phyloP scores from a whole-genome alignment of 371 early-diverging fungal genomes.

The Actinomortierella ambigua region DNA sequence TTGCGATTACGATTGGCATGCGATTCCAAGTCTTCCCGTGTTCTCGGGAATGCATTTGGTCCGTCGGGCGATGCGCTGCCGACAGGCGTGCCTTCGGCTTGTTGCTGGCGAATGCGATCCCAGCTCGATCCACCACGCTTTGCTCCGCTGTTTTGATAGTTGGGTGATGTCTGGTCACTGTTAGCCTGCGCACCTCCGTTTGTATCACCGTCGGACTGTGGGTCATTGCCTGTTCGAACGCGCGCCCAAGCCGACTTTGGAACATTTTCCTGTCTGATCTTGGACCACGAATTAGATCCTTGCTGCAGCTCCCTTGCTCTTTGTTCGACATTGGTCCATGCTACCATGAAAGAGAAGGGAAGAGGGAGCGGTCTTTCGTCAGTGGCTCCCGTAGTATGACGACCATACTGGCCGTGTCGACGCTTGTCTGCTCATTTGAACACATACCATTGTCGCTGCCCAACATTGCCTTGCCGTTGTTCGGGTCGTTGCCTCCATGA shows the following conservation, averaged over 20 bases:
- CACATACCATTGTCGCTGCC: background rate
- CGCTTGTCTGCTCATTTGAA: no score
- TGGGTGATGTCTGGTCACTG: background rate
- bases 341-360: slow-evolving; percentile 6
- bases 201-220: background rate
- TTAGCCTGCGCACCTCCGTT: slow-evolving; percentile 6
- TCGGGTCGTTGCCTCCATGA: slow-evolving; percentile 35
- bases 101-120: slow-evolving; percentile 26
- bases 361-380: background rate
- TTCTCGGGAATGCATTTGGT: slow-evolving; percentile 34
- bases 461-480: slow-evolving; percentile 7
- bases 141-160: background rate
- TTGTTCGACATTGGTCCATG: slow-evolving; percentile 34
- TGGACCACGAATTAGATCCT: slow-evolving; percentile 19
- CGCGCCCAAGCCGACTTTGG: slow-evolving; percentile 34
- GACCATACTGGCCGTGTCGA: background rate
- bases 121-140: slow-evolving; percentile 11
- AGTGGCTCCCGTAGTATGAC: background rate
- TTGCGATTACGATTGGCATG: slow-evolving; percentile 15
- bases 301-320: slow-evolving; percentile 23
- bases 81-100: slow-evolving; percentile 4
- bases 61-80: slow-evolving; percentile 14
- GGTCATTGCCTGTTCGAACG: slow-evolving; percentile 11
- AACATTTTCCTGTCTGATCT: slow-evolving; percentile 30
- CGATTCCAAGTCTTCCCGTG: slow-evolving; percentile 37